These are phyloP conservation scores for Fusarium hainanense DNA, from an alignment of 2,329 filamentous ascomycete species.

Conservation along the genomic window DNA sequence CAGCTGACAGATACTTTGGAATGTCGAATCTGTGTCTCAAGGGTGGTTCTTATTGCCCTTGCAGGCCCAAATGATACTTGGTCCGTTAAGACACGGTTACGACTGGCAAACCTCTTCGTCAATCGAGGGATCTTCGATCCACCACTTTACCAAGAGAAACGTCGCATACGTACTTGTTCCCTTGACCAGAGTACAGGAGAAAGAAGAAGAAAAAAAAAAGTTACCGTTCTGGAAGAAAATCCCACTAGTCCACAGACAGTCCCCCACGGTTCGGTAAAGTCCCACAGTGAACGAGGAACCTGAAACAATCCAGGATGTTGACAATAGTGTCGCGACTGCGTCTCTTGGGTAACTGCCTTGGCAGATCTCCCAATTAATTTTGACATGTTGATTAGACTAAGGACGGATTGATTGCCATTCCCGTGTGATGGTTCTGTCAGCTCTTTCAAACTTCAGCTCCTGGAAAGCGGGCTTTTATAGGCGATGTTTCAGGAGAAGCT, in stretches of 20 bases:
- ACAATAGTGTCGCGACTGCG: conserved; percentile 23
- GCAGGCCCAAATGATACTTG: conserved; percentile 2
- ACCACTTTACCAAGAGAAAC: not conserved
- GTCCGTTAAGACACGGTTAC: not conserved
- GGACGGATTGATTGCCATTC: conserved; percentile 3
- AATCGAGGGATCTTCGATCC: not conserved
- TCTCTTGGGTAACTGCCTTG: conserved; percentile 34
- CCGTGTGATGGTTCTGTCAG: conserved; percentile 13
- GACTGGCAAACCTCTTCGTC: not conserved
- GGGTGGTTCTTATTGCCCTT: conserved; percentile 17
- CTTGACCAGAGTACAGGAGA: not conserved
- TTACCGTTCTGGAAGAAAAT: conserved; percentile 8
- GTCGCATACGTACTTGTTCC: not conserved
- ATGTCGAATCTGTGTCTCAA: conserved; percentile 3
- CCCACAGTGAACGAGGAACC: conserved; percentile 40
- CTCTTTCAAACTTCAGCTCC: conserved; percentile 7
- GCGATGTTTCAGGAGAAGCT: conserved; percentile 34
- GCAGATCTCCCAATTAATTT: conserved; percentile 15
- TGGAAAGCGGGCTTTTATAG: conserved; percentile 16
- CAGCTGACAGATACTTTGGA: conserved; percentile 3
- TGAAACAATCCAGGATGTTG: conserved; percentile 45
- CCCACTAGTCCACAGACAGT: conserved; percentile 24
- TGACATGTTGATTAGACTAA: conserved; percentile 3
- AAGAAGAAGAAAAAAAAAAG: not conserved
- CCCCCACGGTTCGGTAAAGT: conserved; percentile 36